A percentile compares a stretch with the other conserved stretches of the same genome.
These are phyloP conservation scores for Phlyctochytrium bullatum DNA, from an alignment of 192 early-diverging fungal genomes.

Conservation along the genomic window DNA sequence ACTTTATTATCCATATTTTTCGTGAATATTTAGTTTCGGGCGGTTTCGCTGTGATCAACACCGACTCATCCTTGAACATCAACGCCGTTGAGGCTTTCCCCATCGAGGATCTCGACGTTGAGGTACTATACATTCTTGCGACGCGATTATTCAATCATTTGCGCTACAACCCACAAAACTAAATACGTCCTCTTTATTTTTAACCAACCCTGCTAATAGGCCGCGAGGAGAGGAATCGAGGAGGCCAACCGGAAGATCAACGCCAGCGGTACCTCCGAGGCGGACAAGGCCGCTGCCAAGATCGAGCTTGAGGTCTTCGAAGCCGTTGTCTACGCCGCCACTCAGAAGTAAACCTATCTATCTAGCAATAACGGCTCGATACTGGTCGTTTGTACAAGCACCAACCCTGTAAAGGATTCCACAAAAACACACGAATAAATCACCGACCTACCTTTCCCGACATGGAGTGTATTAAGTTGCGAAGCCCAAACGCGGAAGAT, in stretches of 20 bases:
- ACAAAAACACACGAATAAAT: too few relatives aligned
- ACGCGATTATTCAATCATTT: too few relatives aligned
- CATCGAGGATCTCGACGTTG: slow-evolving; percentile 81
- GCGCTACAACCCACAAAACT: background rate
- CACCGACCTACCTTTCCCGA: too few relatives aligned
- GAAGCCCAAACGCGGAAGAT: too few relatives aligned
- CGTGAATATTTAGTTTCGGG: slow-evolving; percentile 66
- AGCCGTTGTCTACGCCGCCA: slow-evolving; percentile 71
- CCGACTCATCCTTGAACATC: slow-evolving; percentile 94
- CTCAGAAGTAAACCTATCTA: slow-evolving; percentile 27
- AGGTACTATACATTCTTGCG: slow-evolving; percentile 52
- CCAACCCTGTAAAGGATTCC: too few relatives aligned
- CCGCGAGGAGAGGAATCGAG: slow-evolving; percentile 70
- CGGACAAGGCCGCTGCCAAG: slow-evolving; percentile 76
- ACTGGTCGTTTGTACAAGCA: too few relatives aligned
- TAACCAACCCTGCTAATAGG: slow-evolving; percentile 28
- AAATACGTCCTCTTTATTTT: background rate
- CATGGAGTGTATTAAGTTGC: too few relatives aligned
- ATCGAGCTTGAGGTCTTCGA: slow-evolving; percentile 89
- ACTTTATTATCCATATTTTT: background rate
- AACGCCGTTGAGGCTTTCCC: slow-evolving; percentile 93
- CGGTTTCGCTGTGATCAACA: slow-evolving; percentile 96
- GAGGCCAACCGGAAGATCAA: slow-evolving; percentile 73
- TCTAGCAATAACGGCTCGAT: too few relatives aligned
- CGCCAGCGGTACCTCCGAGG: slow-evolving; percentile 61